These are phyloP conservation scores for Vitis amurensis DNA, from an alignment of 164 flowering plant genomes.

Conservation along the genomic window DNA sequence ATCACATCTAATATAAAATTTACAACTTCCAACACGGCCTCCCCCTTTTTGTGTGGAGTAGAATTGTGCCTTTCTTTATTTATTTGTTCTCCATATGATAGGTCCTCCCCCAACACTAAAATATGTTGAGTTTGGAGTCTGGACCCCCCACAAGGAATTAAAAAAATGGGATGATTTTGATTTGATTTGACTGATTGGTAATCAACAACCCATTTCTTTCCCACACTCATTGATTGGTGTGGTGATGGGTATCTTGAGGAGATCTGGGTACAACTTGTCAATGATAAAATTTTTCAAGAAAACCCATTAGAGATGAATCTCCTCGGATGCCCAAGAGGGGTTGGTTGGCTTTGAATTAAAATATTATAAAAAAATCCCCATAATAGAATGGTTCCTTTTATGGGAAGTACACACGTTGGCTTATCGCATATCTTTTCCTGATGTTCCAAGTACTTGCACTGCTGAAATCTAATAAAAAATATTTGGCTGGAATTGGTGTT, in stretches of 20 bases:
- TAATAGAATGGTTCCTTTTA: background rate
- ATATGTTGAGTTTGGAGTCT: too few relatives aligned
- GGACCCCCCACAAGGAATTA: too few relatives aligned
- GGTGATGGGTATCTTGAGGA: background rate
- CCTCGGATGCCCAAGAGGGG: background rate
- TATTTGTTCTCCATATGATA: too few relatives aligned
- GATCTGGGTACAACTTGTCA: background rate
- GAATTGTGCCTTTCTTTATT: too few relatives aligned
- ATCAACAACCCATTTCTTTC: background rate
- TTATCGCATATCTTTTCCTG: background rate
- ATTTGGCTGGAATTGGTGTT: too few relatives aligned
- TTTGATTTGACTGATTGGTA: background rate
- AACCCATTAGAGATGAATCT: background rate
- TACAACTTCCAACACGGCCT: too few relatives aligned
- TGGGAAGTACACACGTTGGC: constrained; percentile 9
- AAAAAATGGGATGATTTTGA: background rate
- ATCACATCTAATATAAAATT: too few relatives aligned
- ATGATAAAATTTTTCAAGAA: background rate
- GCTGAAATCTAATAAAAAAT: background rate
- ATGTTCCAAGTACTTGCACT: background rate
- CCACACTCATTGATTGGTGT: background rate
- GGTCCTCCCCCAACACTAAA: too few relatives aligned
- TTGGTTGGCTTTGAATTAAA: background rate
- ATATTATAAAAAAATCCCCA: background rate
- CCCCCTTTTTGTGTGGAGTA: too few relatives aligned